These are phyloP conservation scores for Caryopteris hybrid DNA, from an alignment of 305 asterid genomes.

Conservation along the genomic window DNA sequence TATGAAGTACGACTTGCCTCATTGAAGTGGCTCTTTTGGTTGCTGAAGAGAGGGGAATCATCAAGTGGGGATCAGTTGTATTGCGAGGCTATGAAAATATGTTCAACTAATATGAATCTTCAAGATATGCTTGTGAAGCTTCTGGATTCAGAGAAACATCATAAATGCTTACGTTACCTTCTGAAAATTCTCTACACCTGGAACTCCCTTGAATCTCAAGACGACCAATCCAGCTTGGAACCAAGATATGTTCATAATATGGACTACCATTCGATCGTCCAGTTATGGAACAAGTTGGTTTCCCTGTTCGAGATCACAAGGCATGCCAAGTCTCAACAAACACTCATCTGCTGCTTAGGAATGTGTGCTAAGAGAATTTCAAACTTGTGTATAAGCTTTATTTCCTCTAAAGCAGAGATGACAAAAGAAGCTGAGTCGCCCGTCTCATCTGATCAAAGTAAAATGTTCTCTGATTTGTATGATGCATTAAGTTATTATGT, in stretches of 20 bases:
- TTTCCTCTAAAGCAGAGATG: slow-evolving; percentile 30
- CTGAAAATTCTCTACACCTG: slow-evolving; percentile 75
- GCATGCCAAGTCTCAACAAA: slow-evolving; percentile 69
- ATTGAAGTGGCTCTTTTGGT: slow-evolving; percentile 78
- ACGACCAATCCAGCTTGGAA: slow-evolving; percentile 25
- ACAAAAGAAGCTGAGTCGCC: slow-evolving; percentile 19
- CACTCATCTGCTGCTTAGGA: slow-evolving; percentile 87
- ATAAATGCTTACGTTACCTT: slow-evolving; percentile 69
- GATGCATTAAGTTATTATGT: slow-evolving; percentile 56
- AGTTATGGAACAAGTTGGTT: slow-evolving; percentile 74
- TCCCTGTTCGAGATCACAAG: slow-evolving; percentile 63
- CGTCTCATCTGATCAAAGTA: slow-evolving; percentile 25
- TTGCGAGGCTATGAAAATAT: slow-evolving; percentile 39
- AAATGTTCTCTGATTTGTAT: slow-evolving; percentile 33
- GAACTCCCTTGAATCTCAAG: slow-evolving; percentile 51
- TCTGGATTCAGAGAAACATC: slow-evolving; percentile 70
- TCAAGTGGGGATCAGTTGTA: slow-evolving; percentile 30
- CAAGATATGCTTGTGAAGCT: slow-evolving; percentile 54
- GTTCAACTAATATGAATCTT: slow-evolving; percentile 48
- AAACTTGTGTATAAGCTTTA: slow-evolving; percentile 33
- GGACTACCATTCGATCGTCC: slow-evolving; percentile 49
- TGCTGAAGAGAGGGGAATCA: slow-evolving; percentile 43
- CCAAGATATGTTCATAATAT: slow-evolving; percentile 45
- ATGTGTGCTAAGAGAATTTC: slow-evolving; percentile 61
- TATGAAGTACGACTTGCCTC: slow-evolving; percentile 90